Percentiles rank a stretch among this genome's conserved stretches.
Evolutionary conservation across 208 protist genomes (phyloP).

Genomic region (Crithidia sp.): DNA sequence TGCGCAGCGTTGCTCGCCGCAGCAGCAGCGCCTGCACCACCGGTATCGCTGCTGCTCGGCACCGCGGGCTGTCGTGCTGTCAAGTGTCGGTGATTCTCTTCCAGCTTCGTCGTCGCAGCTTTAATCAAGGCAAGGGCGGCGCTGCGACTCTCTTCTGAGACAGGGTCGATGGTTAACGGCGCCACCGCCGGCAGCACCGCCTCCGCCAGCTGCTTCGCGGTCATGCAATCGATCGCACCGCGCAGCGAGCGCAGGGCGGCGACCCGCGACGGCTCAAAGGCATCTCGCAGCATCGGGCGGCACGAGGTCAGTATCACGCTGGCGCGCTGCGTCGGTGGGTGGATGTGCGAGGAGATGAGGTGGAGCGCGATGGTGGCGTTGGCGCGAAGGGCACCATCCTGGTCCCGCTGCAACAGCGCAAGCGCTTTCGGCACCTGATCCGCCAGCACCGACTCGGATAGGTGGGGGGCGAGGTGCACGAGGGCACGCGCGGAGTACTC

Average conservation of each 20-base stretch:
- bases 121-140: conserved; percentile 53
- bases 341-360: conserved; percentile 59
- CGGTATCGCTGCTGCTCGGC: not conserved
- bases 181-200: conserved; percentile 60
- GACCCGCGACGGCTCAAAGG: conserved; percentile 72
- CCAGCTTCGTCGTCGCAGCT: conserved; percentile 22
- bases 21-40: not conserved
- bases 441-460: conserved; percentile 51
- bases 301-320: conserved; percentile 65
- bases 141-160: conserved; percentile 48
- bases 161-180: conserved; percentile 64
- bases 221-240: conserved; percentile 43
- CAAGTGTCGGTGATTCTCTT: conserved; percentile 27
- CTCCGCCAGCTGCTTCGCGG: conserved; percentile 53
- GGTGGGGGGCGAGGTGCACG: conserved; percentile 65
- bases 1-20: not conserved
- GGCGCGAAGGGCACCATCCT: conserved; percentile 77
- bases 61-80: conserved; percentile 7
- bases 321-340: conserved; percentile 42
- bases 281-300: conserved; percentile 82
- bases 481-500: conserved; percentile 78
- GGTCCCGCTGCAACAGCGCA: conserved; percentile 69
- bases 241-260: conserved; percentile 66
- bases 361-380: conserved; percentile 90
- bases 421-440: conserved; percentile 68